Conservation (phyloP, 176 grass and related monocot species). For the Eragrostis curvula region DNA sequence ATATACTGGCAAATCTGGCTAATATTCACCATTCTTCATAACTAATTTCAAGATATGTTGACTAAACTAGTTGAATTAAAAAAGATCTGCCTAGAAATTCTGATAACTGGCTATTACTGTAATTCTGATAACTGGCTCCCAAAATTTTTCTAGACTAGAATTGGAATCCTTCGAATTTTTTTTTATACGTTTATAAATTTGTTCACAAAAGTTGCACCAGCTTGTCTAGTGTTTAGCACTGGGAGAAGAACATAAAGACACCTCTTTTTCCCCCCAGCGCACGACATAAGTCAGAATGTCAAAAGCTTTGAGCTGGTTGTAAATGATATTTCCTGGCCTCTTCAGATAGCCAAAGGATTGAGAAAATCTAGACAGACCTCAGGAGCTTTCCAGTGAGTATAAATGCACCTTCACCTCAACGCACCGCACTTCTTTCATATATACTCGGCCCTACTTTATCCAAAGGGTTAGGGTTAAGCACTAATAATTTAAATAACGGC, state of each 20-base stretch:
- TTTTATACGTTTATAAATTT: neutral
- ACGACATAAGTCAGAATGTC: constrained; percentile 17
- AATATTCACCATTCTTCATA: neutral
- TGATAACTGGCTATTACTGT: neutral
- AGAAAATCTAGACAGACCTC: constrained; percentile 32
- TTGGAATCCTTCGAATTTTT: neutral
- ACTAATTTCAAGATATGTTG: neutral
- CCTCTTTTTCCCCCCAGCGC: neutral
- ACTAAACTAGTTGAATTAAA: neutral
- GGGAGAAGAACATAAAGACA: constrained; percentile 1
- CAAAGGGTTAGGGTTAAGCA: constrained; percentile 50
- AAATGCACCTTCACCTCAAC: constrained; percentile 49
- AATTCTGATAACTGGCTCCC: neutral
- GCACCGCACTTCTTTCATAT: constrained; percentile 31
- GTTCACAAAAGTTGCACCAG: neutral
- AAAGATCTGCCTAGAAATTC: neutral
- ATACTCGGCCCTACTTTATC: constrained; percentile 53
- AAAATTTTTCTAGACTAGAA: neutral
- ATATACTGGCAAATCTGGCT: neutral
- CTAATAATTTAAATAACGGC: constrained; percentile 46
- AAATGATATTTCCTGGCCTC: constrained; percentile 3
- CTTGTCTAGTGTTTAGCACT: neutral
- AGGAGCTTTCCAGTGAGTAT: constrained; percentile 48
- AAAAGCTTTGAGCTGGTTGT: constrained; percentile 1
- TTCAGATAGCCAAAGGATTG: constrained; percentile 36